These are phyloP conservation scores for Calocera viscosa DNA, from an alignment of 768 basidiomycete species.

Conservation along the genomic window DNA sequence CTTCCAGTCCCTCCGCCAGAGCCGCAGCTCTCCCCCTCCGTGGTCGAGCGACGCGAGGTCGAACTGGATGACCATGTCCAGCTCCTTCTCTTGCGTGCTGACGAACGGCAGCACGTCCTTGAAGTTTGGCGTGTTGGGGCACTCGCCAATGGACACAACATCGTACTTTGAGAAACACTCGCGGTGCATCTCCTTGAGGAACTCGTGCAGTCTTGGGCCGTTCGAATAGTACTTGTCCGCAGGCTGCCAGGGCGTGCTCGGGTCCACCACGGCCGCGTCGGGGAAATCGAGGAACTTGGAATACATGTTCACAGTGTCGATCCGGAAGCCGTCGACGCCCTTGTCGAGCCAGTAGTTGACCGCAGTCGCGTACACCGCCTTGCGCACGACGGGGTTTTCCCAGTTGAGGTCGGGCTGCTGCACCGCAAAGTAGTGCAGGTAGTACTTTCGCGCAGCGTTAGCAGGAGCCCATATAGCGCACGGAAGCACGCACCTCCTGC, in stretches of 20 bases:
- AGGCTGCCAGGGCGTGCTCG: slow-evolving; percentile 41
- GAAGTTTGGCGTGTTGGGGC: slow-evolving; percentile 44
- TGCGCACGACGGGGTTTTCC: slow-evolving; percentile 50
- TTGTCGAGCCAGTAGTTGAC: slow-evolving; percentile 63
- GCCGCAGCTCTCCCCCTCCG: slow-evolving; percentile 26
- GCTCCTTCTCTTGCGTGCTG: slow-evolving; percentile 42
- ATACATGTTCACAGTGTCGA: slow-evolving; percentile 59
- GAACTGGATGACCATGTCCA: slow-evolving; percentile 56
- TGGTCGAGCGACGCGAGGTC: slow-evolving; percentile 49
- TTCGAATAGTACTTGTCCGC: slow-evolving; percentile 45
- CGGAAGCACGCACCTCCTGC: slow-evolving; percentile 29
- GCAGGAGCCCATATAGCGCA: not conserved
- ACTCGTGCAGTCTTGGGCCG: slow-evolving; percentile 56
- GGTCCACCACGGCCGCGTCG: slow-evolving; percentile 48
- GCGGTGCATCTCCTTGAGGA: slow-evolving; percentile 49
- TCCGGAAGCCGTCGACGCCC: slow-evolving; percentile 64
- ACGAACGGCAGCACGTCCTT: slow-evolving; percentile 43
- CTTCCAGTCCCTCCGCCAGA: slow-evolving; percentile 39
- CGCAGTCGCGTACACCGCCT: slow-evolving; percentile 41
- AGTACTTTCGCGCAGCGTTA: slow-evolving; percentile 31
- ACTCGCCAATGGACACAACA: slow-evolving; percentile 53
- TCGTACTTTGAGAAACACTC: slow-evolving; percentile 47
- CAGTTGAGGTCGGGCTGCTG: slow-evolving; percentile 71
- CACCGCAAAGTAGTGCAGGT: slow-evolving; percentile 52
- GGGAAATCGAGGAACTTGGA: slow-evolving; percentile 52